Evolutionary conservation across 805 yeast genomes (phyloP).

Genomic region (Cyberlindnera euphorbiae): DNA sequence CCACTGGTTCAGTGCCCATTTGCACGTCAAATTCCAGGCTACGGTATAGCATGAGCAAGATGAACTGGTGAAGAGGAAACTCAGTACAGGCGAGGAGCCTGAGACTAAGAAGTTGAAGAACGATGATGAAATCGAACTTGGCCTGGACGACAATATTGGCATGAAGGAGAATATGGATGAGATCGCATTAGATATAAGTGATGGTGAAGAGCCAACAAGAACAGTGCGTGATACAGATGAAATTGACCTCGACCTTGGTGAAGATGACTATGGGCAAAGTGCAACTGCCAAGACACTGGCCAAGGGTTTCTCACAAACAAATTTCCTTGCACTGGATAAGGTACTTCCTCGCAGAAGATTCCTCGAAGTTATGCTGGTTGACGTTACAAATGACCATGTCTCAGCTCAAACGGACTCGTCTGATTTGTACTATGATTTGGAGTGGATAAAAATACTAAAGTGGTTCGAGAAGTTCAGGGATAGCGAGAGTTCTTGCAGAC

Average conservation of each 20-base stretch:
- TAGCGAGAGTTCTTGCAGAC: conserved; percentile 10
- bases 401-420: conserved; percentile 1
- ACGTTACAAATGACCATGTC: conserved; percentile 24
- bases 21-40: conserved; percentile 75
- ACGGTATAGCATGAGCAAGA: conserved; percentile 32
- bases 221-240: conserved; percentile 26
- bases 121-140: conserved; percentile 26
- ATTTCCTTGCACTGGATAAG: conserved; percentile 80
- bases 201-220: conserved; percentile 8
- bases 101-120: conserved; percentile 11
- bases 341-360: conserved; percentile 63
- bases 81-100: conserved; percentile 6
- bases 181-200: conserved; percentile 26
- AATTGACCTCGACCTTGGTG: conserved; percentile 29
- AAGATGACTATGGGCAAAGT: no score
- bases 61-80: conserved; percentile 14
- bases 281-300: no score
- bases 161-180: conserved; percentile 19
- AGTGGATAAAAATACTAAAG: conserved; percentile 17
- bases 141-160: conserved; percentile 8
- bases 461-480: conserved; percentile 17
- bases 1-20: conserved; percentile 86
- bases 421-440: conserved; percentile 17
- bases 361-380: conserved; percentile 47
- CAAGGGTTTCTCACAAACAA: conserved; percentile 30